phyloP scores from a whole-genome alignment of 1,284 basidiomycete species.

The Rhodotorula sp. region DNA sequence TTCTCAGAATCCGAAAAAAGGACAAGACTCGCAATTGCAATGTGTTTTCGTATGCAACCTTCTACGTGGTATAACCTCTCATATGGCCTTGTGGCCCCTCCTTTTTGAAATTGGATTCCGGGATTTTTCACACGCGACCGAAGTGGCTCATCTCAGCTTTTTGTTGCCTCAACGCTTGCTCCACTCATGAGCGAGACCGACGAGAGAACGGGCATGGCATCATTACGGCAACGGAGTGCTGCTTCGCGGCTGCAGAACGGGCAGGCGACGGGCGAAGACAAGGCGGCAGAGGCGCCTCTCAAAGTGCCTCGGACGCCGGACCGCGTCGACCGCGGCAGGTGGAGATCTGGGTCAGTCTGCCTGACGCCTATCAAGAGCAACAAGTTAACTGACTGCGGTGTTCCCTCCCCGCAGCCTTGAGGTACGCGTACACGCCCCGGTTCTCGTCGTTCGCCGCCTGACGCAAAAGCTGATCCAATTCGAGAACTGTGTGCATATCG shows the following conservation, averaged over 20 bases:
- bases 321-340: slow-evolving; percentile 33
- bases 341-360: slow-evolving; percentile 27
- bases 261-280: slow-evolving; percentile 13
- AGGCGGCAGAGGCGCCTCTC: not conserved
- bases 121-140: no score
- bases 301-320: not conserved
- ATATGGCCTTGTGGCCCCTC: no score
- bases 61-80: no score
- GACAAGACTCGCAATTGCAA: no score
- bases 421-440: not conserved
- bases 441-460: not conserved
- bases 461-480: not conserved
- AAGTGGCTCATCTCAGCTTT: no score
- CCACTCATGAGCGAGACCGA: no score
- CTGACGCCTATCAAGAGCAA: not conserved
- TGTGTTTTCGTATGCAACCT: no score
- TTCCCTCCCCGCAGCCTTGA: slow-evolving; percentile 22
- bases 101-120: no score
- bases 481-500: not conserved
- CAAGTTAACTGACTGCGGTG: no score
- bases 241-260: slow-evolving; percentile 7
- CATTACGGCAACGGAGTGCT: not conserved
- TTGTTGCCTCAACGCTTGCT: no score
- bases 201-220: not conserved
- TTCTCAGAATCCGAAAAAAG: no score